Evolutionary conservation across 148 eudicot genomes (phyloP), one percentile per base, ranked within the genome.

Genomic region (Rhododendron griersonianum): DNA sequence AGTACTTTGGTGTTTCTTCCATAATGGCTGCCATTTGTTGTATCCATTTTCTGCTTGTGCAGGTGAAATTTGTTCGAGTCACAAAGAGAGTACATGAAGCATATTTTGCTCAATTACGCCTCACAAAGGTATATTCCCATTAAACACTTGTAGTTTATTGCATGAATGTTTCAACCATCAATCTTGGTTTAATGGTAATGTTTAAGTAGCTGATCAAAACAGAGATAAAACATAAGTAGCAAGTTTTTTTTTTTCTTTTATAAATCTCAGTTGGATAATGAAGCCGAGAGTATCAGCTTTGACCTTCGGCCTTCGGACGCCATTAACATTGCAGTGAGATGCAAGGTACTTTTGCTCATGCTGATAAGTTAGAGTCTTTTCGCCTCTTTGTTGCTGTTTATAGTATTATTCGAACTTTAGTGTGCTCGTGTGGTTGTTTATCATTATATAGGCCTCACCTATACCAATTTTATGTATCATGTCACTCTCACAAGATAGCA

Each of bases 231-330:
- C 48, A 30, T 53, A 10, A 65, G 48, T 21, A 81, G 41, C 61
- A 15, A 75, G 25, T 16, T 7, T 71, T 45, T 79, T 61, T 50
- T 83, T 28, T 11, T 30, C 30, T 30, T 30, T 30, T 30, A 0
- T 30, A 87, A 75, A 74, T 84, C 85, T 69, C 88, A 97, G 99
- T 88, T 91, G 87, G 96, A 84, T 78, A 89, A 94, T 83, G 95
- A 95, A 90, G 89, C 86, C 35, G 96, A 93, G 59, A 89, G 93
- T 81, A 84, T 97, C 81, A 93, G 95, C 88, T 93, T 97, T 89
- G 99, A 97, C 86, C 93, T 97, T 84, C 92, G 98, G 77, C 99
- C 99, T 63, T 95, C 99, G 37, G 99, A 97, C 87, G 98, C 99
- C 84, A 97, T 97, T 69, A 97, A 95, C 83, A 97, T 97, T 89